Percentiles rank a stretch among this genome's conserved stretches.
phyloP scores from a whole-genome alignment of 202 grass and related monocot species.

The Carex arenaria region DNA sequence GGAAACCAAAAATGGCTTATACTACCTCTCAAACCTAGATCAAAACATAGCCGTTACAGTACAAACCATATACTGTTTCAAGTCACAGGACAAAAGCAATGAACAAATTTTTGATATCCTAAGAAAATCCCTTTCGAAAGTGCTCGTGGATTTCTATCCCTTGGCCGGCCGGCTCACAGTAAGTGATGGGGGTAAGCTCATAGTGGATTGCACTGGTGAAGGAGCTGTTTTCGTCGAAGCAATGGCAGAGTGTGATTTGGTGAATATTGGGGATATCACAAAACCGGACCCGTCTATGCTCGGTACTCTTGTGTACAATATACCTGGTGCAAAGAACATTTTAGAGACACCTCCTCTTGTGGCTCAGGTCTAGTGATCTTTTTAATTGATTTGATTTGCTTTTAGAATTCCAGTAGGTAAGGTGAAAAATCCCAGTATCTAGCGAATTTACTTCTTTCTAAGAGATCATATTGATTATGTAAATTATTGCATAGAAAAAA shows the following conservation, averaged over 20 bases:
- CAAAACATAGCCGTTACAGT: slow-evolving; percentile 80
- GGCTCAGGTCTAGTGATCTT: slow-evolving; percentile 35
- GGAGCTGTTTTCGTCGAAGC: slow-evolving; percentile 75
- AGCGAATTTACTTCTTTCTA: neutral
- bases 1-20: slow-evolving; percentile 23
- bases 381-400: neutral
- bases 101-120: slow-evolving; percentile 19
- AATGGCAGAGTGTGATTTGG: slow-evolving; percentile 42
- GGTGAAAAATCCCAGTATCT: neutral
- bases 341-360: slow-evolving; percentile 53
- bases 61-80: slow-evolving; percentile 79
- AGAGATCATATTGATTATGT: neutral
- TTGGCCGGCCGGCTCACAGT: slow-evolving; percentile 46
- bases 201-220: slow-evolving; percentile 52
- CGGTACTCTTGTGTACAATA: slow-evolving; percentile 48
- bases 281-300: slow-evolving; percentile 42
- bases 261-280: slow-evolving; percentile 48
- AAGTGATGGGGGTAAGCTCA: slow-evolving; percentile 44
- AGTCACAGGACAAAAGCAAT: neutral
- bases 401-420: neutral
- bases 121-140: slow-evolving; percentile 50
- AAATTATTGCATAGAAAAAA: neutral
- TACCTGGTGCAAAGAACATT: slow-evolving; percentile 61
- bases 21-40: slow-evolving; percentile 78
- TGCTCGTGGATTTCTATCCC: slow-evolving; percentile 60